Conservation (phyloP, 495 filamentous ascomycete genomes). For the Podospora bellae-mahoneyi region DNA sequence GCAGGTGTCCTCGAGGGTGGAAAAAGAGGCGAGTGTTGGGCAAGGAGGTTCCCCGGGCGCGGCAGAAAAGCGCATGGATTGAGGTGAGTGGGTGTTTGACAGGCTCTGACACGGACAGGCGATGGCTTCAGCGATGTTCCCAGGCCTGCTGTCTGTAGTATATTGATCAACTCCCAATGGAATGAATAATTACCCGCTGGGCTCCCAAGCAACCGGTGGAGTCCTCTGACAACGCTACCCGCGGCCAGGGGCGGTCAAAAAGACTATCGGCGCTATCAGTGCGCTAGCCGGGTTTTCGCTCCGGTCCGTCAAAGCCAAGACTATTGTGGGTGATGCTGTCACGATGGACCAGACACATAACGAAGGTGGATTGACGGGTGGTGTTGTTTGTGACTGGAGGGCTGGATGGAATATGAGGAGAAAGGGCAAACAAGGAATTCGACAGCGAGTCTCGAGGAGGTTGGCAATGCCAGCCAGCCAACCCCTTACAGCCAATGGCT, state of each 20-base stretch:
- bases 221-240: background rate
- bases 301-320: constrained; percentile 10
- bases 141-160: background rate
- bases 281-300: constrained; percentile 13
- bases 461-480: background rate
- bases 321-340: background rate
- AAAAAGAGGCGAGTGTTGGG: background rate
- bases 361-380: background rate
- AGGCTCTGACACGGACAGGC: background rate
- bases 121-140: constrained; percentile 2
- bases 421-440: too few relatives aligned
- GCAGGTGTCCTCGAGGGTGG: background rate
- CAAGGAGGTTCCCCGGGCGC: background rate
- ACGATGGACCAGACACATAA: background rate
- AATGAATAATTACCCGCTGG: too few relatives aligned
- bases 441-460: background rate
- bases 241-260: constrained; percentile 3
- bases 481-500: background rate
- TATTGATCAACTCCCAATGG: background rate
- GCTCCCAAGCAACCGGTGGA: constrained; percentile 1
- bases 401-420: too few relatives aligned
- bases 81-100: background rate
- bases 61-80: constrained; percentile 2
- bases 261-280: constrained; percentile 4
- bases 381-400: too few relatives aligned